Conservation (phyloP, 805 yeast species). For the Suhomyces tanzawaensis region DNA sequence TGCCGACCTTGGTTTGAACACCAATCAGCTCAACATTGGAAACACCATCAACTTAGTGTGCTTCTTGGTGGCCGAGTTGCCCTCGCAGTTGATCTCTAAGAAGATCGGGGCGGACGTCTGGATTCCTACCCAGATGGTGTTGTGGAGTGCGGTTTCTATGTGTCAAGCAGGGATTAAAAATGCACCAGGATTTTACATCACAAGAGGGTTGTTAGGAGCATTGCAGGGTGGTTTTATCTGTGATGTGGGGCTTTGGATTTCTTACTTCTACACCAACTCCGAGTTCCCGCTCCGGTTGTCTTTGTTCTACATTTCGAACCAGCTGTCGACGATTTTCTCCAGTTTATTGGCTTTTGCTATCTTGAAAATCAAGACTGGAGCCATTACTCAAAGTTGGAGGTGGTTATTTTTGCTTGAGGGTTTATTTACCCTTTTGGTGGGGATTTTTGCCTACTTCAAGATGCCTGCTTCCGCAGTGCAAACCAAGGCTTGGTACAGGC, state of each 20-base stretch:
- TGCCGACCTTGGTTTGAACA: slow-evolving; percentile 41
- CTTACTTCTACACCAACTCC: slow-evolving; percentile 33
- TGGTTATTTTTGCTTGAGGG: slow-evolving; percentile 27
- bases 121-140: slow-evolving; percentile 24
- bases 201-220: slow-evolving; percentile 32
- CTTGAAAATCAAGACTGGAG: slow-evolving; percentile 15
- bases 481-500: slow-evolving; percentile 18
- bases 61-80: slow-evolving; percentile 58
- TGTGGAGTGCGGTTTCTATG: slow-evolving; percentile 26
- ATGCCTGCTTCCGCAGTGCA: slow-evolving; percentile 56
- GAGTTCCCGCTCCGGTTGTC: slow-evolving; percentile 28
- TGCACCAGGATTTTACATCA: slow-evolving; percentile 22
- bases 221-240: slow-evolving; percentile 38
- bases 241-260: slow-evolving; percentile 30
- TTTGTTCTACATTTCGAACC: slow-evolving; percentile 23
- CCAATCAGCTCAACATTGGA: slow-evolving; percentile 59
- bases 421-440: slow-evolving; percentile 17
- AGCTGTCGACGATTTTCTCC: slow-evolving; percentile 17
- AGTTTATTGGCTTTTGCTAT: slow-evolving; percentile 21
- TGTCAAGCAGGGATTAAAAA: slow-evolving; percentile 24
- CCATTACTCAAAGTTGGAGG: slow-evolving; percentile 20
- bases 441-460: slow-evolving; percentile 18
- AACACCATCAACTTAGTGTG: slow-evolving; percentile 51
- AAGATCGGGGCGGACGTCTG: slow-evolving; percentile 52
- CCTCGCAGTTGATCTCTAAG: slow-evolving; percentile 64